phyloP scores from a whole-genome alignment of 495 filamentous ascomycete species.

The Aspergillus funiculosus region DNA sequence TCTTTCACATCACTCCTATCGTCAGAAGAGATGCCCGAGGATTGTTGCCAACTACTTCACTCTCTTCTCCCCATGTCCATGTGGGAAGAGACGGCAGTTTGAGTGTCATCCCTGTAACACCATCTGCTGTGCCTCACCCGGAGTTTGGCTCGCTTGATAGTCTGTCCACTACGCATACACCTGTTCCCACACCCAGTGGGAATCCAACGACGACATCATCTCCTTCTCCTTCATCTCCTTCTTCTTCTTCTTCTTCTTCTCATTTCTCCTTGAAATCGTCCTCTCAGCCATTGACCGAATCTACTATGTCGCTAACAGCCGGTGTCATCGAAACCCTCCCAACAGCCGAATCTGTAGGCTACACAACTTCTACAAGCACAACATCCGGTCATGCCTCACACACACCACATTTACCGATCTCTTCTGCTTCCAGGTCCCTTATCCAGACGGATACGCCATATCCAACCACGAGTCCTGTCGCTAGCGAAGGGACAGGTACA shows the following conservation, averaged over 20 bases:
- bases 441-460: too few species aligned
- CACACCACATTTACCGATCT: too few species aligned
- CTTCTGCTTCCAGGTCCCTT: too few species aligned
- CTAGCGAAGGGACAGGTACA: too few species aligned
- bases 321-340: background rate
- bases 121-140: background rate
- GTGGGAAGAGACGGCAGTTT: slow-evolving; percentile 10
- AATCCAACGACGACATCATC: background rate
- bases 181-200: background rate
- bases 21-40: background rate
- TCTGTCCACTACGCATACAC: background rate
- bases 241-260: too few species aligned
- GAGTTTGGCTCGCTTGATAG: background rate
- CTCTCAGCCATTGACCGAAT: background rate
- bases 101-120: slow-evolving; percentile 21
- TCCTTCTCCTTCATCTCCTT: too few species aligned
- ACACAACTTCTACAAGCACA: background rate
- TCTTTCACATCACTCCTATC: slow-evolving; percentile 19
- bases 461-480: too few species aligned
- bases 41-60: background rate
- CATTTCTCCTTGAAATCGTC: too few species aligned
- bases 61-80: background rate
- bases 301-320: background rate
- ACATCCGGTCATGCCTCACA: too few species aligned
- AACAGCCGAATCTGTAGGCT: background rate